Percentiles rank a stretch among this genome's conserved stretches.
Evolutionary conservation across 2,329 filamentous ascomycete genomes (phyloP).

Genomic region (Venturia aucupariae): DNA sequence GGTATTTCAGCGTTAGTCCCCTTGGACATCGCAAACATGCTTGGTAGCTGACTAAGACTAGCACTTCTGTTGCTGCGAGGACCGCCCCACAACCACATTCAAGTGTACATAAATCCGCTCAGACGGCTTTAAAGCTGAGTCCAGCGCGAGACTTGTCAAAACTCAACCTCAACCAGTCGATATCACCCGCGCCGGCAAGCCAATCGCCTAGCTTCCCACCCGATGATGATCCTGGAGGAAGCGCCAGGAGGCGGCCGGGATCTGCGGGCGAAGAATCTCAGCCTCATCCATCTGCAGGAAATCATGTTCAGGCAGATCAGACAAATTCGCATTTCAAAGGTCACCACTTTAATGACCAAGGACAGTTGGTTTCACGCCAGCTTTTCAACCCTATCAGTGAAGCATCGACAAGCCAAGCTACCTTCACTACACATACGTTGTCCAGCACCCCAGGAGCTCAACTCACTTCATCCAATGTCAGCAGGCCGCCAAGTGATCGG

Average conservation of each 20-base stretch:
- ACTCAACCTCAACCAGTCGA: background rate
- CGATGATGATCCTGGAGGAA: background rate
- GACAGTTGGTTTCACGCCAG: background rate
- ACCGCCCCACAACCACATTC: background rate
- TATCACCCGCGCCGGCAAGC: background rate
- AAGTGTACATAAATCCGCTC: background rate
- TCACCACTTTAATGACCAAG: slow-evolving; percentile 1
- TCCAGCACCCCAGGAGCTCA: background rate
- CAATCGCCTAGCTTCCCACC: background rate
- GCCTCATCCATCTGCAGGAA: background rate
- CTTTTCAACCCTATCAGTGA: background rate
- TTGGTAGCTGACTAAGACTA: background rate
- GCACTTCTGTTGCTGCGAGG: background rate
- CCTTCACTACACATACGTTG: background rate
- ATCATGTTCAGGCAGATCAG: background rate
- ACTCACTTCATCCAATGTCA: background rate
- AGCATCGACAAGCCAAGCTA: background rate
- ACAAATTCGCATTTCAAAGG: background rate
- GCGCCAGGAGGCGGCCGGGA: background rate
- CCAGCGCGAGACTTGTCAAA: background rate
- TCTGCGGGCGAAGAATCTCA: background rate
- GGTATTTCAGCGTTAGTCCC: background rate
- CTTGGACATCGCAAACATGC: background rate
- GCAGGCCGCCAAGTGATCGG: background rate
- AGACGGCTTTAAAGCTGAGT: background rate